A percentile compares a stretch with the other conserved stretches of the same genome.
These are phyloP conservation scores for Moesziomyces aphidis DNA, from an alignment of 1,284 basidiomycete species.

Conservation along the genomic window DNA sequence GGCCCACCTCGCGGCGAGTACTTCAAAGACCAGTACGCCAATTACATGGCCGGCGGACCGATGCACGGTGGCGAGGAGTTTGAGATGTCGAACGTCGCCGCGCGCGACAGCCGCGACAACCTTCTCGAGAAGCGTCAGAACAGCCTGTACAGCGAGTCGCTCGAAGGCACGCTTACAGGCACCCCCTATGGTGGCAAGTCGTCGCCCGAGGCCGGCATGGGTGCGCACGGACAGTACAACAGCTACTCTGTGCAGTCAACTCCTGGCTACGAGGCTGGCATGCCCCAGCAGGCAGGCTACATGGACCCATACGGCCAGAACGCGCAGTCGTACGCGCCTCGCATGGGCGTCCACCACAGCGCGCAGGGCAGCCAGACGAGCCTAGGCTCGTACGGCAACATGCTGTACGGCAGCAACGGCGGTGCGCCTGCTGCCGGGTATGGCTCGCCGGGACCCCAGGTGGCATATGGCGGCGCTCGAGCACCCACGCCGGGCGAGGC, in stretches of 20 bases:
- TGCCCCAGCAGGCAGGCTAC: slow-evolving; percentile 28
- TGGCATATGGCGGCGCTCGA: slow-evolving; percentile 14
- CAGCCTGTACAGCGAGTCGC: slow-evolving; percentile 48
- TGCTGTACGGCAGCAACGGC: slow-evolving; percentile 27
- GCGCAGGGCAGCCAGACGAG: slow-evolving; percentile 43
- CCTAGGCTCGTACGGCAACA: slow-evolving; percentile 45
- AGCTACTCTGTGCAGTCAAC: slow-evolving; percentile 21
- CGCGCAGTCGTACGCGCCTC: slow-evolving; percentile 20
- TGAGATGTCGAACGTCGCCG: slow-evolving; percentile 53
- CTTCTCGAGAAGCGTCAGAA: slow-evolving; percentile 52
- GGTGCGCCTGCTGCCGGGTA: slow-evolving; percentile 12
- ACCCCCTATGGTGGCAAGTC: slow-evolving; percentile 35
- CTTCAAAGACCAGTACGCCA: slow-evolving; percentile 57
- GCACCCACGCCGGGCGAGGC: slow-evolving; percentile 12
- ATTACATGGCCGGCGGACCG: slow-evolving; percentile 53
- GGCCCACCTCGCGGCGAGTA: slow-evolving; percentile 28
- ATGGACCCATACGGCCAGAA: slow-evolving; percentile 31
- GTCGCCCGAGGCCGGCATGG: slow-evolving; percentile 31
- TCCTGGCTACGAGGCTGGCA: slow-evolving; percentile 17
- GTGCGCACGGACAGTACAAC: slow-evolving; percentile 21
- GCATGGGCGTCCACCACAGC: slow-evolving; percentile 25
- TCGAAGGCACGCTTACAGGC: slow-evolving; percentile 39
- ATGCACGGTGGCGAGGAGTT: slow-evolving; percentile 48
- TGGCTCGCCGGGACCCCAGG: slow-evolving; percentile 15
- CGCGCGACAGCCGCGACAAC: slow-evolving; percentile 57